Conservation (phyloP, 2,329 filamentous ascomycete species). For the Aspergillus alliaceus region DNA sequence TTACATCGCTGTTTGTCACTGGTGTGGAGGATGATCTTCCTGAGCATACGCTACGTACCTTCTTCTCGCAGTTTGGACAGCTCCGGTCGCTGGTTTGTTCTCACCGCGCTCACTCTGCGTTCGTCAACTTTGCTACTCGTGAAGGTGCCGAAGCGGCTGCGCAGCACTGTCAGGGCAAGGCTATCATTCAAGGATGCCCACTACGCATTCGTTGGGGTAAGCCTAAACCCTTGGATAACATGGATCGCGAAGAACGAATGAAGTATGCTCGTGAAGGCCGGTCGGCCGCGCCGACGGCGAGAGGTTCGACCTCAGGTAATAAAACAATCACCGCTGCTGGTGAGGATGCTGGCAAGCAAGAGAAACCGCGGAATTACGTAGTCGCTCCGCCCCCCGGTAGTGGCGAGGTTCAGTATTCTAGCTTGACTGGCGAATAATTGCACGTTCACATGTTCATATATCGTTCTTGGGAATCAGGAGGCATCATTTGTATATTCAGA, state of each 20-base stretch:
- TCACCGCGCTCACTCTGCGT: conserved; percentile 95
- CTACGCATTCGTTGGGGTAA: conserved; percentile 88
- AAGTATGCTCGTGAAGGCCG: conserved; percentile 79
- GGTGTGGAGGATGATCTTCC: conserved; percentile 95
- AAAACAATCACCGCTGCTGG: conserved; percentile 40
- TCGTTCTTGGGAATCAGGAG: conserved; percentile 25
- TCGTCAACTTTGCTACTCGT: conserved; percentile 88
- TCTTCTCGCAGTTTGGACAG: conserved; percentile 85
- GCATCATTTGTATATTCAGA: conserved; percentile 29
- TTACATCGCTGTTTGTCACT: conserved; percentile 92
- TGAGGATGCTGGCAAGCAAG: conserved; percentile 41
- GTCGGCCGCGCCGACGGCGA: conserved; percentile 54
- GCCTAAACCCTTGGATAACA: conserved; percentile 85
- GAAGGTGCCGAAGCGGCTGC: conserved; percentile 84
- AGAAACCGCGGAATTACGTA: conserved; percentile 39
- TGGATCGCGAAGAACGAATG: conserved; percentile 82
- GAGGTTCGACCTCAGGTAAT: conserved; percentile 37
- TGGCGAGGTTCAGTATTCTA: conserved; percentile 79
- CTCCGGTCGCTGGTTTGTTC: conserved; percentile 93
- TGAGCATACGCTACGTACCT: conserved; percentile 84
- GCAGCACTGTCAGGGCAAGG: conserved; percentile 78
- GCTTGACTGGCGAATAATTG: conserved; percentile 72
- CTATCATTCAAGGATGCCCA: conserved; percentile 87
- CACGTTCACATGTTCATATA: conserved; percentile 5
- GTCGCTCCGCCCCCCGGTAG: conserved; percentile 78